These are phyloP conservation scores for Ceratocystis cacaofunesta DNA, from an alignment of 2,329 filamentous ascomycete genomes.

Conservation along the genomic window DNA sequence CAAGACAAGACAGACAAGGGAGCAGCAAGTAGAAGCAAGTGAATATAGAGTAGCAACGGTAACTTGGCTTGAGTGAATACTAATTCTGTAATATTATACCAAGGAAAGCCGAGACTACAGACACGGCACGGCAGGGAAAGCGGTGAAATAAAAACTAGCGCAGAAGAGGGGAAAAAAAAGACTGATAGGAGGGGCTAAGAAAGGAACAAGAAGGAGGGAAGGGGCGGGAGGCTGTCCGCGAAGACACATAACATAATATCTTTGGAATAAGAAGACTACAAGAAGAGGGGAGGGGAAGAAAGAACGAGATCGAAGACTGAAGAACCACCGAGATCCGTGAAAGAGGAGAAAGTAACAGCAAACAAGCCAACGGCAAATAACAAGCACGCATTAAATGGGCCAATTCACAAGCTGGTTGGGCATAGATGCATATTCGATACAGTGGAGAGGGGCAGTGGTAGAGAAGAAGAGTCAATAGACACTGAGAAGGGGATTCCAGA, in stretches of 20 bases:
- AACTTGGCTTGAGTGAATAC: neutral
- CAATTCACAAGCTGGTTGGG: neutral
- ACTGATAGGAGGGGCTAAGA: too few species aligned
- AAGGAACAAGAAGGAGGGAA: too few species aligned
- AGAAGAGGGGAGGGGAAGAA: conserved; percentile 2
- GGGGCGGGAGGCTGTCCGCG: too few species aligned
- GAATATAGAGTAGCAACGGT: neutral
- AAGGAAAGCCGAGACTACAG: neutral
- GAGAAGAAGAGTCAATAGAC: neutral
- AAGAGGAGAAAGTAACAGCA: neutral
- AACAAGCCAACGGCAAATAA: neutral
- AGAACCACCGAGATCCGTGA: neutral
- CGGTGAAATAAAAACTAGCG: neutral
- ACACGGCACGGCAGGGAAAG: neutral
- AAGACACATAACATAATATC: too few species aligned
- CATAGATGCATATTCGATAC: conserved; percentile 5
- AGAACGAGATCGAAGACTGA: neutral
- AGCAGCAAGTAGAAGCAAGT: neutral
- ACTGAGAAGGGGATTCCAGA: too few species aligned
- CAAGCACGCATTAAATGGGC: neutral
- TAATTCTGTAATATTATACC: neutral
- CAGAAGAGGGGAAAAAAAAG: neutral
- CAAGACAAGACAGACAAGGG: neutral
- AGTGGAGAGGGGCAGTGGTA: neutral
- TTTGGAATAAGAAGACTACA: too few species aligned